phyloP scores from a whole-genome alignment of 1,284 basidiomycete genomes.

The Rhodofomes roseus region DNA sequence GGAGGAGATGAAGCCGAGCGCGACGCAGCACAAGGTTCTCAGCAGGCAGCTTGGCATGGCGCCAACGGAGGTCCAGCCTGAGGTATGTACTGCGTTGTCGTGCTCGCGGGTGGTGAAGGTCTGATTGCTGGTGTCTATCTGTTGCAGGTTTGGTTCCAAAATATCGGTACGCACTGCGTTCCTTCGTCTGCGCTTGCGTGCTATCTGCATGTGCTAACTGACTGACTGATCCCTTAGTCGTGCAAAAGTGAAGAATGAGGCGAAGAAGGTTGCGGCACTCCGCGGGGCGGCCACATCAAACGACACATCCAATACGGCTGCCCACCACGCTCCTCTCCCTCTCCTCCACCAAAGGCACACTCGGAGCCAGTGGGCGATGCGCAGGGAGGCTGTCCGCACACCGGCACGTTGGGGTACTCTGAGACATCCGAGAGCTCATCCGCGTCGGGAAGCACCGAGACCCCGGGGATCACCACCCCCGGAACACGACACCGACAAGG shows the following conservation, averaged over 20 bases:
- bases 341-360: neutral
- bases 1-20: conserved; percentile 87
- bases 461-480: neutral
- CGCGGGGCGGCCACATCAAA: neutral
- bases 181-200: neutral
- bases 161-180: conserved; percentile 53
- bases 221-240: conserved; percentile 32
- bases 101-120: conserved; percentile 1
- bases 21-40: conserved; percentile 71
- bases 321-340: conserved; percentile 1
- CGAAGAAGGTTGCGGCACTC: conserved; percentile 29
- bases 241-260: conserved; percentile 73
- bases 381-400: neutral
- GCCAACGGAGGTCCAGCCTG: conserved; percentile 87
- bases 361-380: neutral
- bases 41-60: conserved; percentile 87
- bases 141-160: conserved; percentile 85
- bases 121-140: conserved; percentile 3
- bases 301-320: neutral
- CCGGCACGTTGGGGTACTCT: neutral
- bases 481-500: neutral
- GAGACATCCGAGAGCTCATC: neutral
- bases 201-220: conserved; percentile 5
- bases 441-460: conserved; percentile 3
- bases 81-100: conserved; percentile 45